Evolutionary conservation across 1,284 basidiomycete genomes (phyloP), one percentile per base, ranked within the genome.

Genomic region (Ganoderma multipileum): DNA sequence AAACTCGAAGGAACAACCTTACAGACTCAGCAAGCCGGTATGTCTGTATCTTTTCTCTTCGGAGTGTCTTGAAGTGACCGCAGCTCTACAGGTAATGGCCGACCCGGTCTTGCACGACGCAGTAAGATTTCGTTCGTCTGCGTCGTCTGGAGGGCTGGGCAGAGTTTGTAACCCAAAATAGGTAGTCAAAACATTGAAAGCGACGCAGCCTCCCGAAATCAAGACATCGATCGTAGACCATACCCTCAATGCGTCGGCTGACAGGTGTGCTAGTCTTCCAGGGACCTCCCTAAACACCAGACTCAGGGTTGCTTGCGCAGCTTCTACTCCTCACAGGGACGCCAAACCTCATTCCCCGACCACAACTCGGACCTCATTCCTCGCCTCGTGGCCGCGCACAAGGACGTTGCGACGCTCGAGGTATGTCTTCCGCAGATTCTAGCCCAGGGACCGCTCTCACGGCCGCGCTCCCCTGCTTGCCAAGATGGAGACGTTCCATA

Each of bases 321-420:
- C 77, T 95, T 95, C 80, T 95, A 95, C 82, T 92, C 92, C 55
- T 93, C 92, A 16, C 94, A 95, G 81, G 94, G 94, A 50, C 84
- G 94, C 66, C 88, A 89, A 71, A 94, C 93, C 1, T 90, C 91
- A 0, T 95, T 95, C 78, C 86, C 88, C 41, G 94, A 95, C 79
- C 83, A 88, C 74, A 95, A 95, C 76, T 82, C 83, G 20, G 81
- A 84, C 72, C 84, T 95, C 65, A 88, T 95, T 64, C 83, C 88
- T 50, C 80, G 84, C 50, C 77, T 95, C 60, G 82, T 85, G 73
- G 75, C 78, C 28, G 76, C 81, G 18, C 81, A 88, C 54, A 79
- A 81, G 58, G 84, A 87, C 66, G 78, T 93, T 50, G 82, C 87
- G 3, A 92, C 91, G 2, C 82, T 94, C 63, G 93, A 94, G 85